These are phyloP conservation scores for Leptographium radiaticola DNA, from an alignment of 2,329 filamentous ascomycete species.

Conservation along the genomic window DNA sequence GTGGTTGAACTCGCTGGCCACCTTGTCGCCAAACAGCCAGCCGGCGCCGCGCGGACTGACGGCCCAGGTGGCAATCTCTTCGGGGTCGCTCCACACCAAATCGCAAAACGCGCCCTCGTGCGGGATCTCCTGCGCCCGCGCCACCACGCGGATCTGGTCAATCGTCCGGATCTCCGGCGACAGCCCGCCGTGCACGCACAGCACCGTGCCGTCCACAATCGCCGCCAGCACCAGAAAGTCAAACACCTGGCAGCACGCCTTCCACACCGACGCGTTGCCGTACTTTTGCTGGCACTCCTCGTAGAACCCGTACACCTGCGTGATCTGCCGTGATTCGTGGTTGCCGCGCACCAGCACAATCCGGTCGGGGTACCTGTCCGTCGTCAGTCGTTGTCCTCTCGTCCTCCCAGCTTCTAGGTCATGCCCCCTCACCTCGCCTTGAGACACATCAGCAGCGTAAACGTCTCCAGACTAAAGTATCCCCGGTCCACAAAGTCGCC, in stretches of 20 bases:
- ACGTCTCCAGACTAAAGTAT: slow-evolving; percentile 95
- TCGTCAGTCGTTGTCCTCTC: slow-evolving; percentile 28
- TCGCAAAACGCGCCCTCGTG: slow-evolving; percentile 98
- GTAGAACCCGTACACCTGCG: slow-evolving; percentile 97
- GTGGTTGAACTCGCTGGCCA: slow-evolving; percentile 93
- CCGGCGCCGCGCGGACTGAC: slow-evolving; percentile 91
- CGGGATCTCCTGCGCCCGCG: slow-evolving; percentile 92
- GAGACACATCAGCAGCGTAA: slow-evolving; percentile 89
- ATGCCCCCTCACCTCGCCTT: slow-evolving; percentile 50
- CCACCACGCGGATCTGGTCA: slow-evolving; percentile 97
- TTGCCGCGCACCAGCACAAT: slow-evolving; percentile 96
- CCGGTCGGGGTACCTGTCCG: slow-evolving; percentile 59
- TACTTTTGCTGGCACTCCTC: slow-evolving; percentile 98
- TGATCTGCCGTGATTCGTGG: slow-evolving; percentile 94
- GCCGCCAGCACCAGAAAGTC: slow-evolving; percentile 94
- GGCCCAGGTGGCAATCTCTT: slow-evolving; percentile 93
- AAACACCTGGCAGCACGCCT: slow-evolving; percentile 98
- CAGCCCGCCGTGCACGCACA: slow-evolving; percentile 89
- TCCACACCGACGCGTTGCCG: slow-evolving; percentile 98
- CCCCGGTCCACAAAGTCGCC: slow-evolving; percentile 96
- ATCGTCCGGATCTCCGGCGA: slow-evolving; percentile 91
- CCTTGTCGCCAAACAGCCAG: slow-evolving; percentile 94
- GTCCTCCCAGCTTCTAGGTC: too few relatives aligned
- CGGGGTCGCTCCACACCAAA: slow-evolving; percentile 94
- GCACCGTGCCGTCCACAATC: slow-evolving; percentile 95